A percentile compares a stretch with the other conserved stretches of the same genome.
Conservation (phyloP, 176 grass and related monocot genomes). For the Otatea glauca region DNA sequence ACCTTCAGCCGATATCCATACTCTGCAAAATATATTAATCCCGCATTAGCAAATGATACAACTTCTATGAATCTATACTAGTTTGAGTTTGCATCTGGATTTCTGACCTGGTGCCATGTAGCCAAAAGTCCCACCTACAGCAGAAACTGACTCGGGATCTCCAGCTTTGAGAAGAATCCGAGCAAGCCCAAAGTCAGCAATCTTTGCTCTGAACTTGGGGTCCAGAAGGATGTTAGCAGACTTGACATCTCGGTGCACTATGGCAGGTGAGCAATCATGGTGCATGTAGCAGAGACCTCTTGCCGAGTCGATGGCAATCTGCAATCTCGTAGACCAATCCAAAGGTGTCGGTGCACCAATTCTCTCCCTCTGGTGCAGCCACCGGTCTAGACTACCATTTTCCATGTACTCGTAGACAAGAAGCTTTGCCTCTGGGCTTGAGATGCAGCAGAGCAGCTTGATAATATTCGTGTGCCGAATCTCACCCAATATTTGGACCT, state of each 20-base stretch:
- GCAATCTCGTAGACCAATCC: conserved; percentile 59
- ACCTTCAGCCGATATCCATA: conserved; percentile 53
- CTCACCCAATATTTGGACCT: conserved; percentile 62
- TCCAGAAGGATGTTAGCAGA: conserved; percentile 76
- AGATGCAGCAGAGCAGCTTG: conserved; percentile 65
- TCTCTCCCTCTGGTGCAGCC: conserved; percentile 52
- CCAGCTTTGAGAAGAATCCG: conserved; percentile 52
- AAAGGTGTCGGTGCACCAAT: conserved; percentile 21
- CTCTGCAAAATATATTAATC: conserved; percentile 46
- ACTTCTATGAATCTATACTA: neutral
- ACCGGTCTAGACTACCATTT: conserved; percentile 59
- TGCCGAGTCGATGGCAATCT: conserved; percentile 62
- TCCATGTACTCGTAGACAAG: conserved; percentile 45
- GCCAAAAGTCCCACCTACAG: conserved; percentile 66
- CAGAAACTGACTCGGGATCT: conserved; percentile 54
- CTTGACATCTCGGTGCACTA: conserved; percentile 79
- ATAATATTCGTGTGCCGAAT: conserved; percentile 67
- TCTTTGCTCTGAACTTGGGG: conserved; percentile 61
- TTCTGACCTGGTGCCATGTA: conserved; percentile 83
- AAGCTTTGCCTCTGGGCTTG: conserved; percentile 51
- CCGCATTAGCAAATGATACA: conserved; percentile 2
- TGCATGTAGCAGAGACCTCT: conserved; percentile 81
- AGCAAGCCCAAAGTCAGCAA: conserved; percentile 80
- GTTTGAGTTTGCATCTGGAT: conserved; percentile 22
- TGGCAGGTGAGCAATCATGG: conserved; percentile 48